Conservation (phyloP, 345 rosid genomes). For the Linum tenue region DNA sequence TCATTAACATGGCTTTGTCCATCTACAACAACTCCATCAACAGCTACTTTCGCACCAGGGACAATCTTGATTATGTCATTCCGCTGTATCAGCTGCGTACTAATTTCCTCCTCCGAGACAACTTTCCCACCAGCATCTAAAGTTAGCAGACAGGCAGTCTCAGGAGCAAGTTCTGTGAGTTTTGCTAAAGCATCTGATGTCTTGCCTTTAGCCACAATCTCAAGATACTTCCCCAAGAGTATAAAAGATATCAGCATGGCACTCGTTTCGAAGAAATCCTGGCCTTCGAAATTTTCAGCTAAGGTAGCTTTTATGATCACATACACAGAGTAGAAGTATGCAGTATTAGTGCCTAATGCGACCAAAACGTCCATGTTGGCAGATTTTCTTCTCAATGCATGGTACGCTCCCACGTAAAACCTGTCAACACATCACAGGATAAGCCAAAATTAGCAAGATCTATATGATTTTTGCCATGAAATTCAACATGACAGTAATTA, state of each 20-base stretch:
- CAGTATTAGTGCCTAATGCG: conserved; percentile 63
- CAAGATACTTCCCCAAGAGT: conserved; percentile 62
- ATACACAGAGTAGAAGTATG: conserved; percentile 56
- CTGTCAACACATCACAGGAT: conserved; percentile 27
- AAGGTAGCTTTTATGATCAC: conserved; percentile 37
- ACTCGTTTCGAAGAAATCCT: conserved; percentile 67
- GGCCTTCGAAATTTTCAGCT: conserved; percentile 52
- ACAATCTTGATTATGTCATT: conserved; percentile 45
- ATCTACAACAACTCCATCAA: conserved; percentile 52
- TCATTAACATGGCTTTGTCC: conserved; percentile 70
- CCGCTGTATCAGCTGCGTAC: conserved; percentile 53
- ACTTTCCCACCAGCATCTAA: conserved; percentile 38
- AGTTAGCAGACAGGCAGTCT: conserved; percentile 39
- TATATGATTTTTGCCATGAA: conserved; percentile 4
- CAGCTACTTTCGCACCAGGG: conserved; percentile 64
- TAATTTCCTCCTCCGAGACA: conserved; percentile 43
- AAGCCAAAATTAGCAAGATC: conserved; percentile 4
- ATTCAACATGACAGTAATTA: background rate
- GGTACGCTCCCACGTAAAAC: conserved; percentile 60
- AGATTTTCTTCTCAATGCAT: conserved; percentile 56
- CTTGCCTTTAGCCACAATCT: conserved; percentile 59
- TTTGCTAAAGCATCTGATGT: conserved; percentile 70
- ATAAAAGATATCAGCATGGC: conserved; percentile 66
- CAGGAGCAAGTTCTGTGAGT: conserved; percentile 63
- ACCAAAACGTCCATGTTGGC: conserved; percentile 75